Percentiles rank a stretch among this genome's conserved stretches.
Conservation (phyloP, 1,284 basidiomycete species). For the Melampsora larici-populina region DNA sequence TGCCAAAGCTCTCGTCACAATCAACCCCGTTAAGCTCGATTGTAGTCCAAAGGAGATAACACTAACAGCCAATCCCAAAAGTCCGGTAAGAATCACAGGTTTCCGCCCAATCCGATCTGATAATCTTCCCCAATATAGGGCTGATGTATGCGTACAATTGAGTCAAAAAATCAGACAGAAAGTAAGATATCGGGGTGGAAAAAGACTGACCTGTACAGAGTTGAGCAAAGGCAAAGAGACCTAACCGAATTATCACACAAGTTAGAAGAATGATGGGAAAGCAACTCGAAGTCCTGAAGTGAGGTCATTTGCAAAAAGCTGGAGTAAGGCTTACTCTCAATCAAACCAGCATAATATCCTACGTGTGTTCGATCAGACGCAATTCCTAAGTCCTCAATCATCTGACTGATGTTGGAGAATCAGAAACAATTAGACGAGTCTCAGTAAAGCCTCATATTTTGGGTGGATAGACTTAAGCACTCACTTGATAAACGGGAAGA, state of each 20-base stretch:
- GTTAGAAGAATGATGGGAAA: too few species aligned
- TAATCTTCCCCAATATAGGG: conserved; percentile 9
- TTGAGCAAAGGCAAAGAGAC: conserved; percentile 27
- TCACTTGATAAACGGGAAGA: conserved; percentile 29
- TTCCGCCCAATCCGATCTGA: conserved; percentile 14
- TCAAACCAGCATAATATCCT: conserved; percentile 15
- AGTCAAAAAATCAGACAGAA: neutral
- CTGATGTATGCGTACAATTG: neutral
- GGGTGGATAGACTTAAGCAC: too few species aligned
- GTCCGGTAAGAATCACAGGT: conserved; percentile 8
- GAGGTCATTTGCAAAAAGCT: neutral
- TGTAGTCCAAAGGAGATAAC: conserved; percentile 13
- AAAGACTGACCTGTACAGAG: conserved; percentile 5
- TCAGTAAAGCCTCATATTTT: too few species aligned
- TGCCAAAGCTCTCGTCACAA: conserved; percentile 5
- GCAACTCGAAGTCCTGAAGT: neutral
- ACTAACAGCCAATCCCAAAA: conserved; percentile 1
- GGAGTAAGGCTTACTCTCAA: neutral
- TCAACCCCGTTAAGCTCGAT: neutral
- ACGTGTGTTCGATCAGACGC: neutral
- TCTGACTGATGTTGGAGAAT: neutral
- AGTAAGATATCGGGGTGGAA: neutral
- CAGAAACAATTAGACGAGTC: neutral
- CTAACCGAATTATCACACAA: neutral
- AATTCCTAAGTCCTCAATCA: conserved; percentile 12